Conservation (phyloP, 306 rosid genomes). For the Albizia julibrissin region DNA sequence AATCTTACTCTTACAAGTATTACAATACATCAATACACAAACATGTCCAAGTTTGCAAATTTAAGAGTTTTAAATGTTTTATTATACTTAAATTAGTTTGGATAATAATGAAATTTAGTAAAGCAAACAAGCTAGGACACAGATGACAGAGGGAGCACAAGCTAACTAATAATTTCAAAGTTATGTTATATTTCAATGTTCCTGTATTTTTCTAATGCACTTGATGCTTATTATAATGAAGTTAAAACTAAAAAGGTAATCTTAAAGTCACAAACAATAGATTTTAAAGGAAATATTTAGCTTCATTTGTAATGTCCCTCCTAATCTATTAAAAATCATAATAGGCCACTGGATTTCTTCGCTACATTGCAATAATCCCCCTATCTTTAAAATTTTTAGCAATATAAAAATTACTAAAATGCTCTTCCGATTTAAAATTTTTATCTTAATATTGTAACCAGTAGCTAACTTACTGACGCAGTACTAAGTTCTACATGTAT, state of each 20-base stretch:
- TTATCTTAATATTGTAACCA: not conserved
- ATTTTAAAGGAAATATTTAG: not conserved
- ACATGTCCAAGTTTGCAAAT: conserved; percentile 11
- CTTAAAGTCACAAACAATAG: conserved; percentile 12
- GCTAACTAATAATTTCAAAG: not conserved
- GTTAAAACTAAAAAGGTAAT: not conserved
- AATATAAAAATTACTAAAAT: not conserved
- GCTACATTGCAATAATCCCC: not conserved
- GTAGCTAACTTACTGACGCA: not conserved
- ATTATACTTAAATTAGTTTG: not conserved
- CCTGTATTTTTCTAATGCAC: not conserved
- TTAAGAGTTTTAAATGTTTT: not conserved
- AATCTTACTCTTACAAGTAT: not conserved
- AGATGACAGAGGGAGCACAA: not conserved
- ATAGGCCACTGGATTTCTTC: not conserved
- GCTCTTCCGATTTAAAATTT: not conserved
- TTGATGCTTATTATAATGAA: not conserved
- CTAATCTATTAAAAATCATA: not conserved
- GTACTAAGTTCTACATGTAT: not conserved
- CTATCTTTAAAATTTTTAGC: not conserved
- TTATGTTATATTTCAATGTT: conserved; percentile 1
- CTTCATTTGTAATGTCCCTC: not conserved
- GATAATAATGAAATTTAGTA: not conserved
- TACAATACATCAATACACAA: not conserved
- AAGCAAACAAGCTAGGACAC: not conserved